Evolutionary conservation across 2,329 filamentous ascomycete genomes (phyloP).

Genomic region (Sclerotinia glacialis): DNA sequence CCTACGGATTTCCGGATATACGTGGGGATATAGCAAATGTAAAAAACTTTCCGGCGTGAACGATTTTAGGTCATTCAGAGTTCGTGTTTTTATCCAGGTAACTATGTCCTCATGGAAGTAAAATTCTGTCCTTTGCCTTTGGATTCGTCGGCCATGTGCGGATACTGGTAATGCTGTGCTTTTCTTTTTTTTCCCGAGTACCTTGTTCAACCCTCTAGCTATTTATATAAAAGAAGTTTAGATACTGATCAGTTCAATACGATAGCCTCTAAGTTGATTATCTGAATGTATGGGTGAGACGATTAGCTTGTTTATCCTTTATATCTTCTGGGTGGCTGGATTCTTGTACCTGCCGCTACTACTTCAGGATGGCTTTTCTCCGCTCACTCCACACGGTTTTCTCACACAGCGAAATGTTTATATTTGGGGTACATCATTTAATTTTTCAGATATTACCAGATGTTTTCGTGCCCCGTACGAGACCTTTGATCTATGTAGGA

Average conservation of each 20-base stretch:
- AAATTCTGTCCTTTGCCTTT: not conserved
- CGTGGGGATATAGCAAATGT: not conserved
- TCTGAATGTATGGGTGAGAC: not conserved
- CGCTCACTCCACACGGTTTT: no score
- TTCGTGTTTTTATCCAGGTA: not conserved
- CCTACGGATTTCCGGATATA: slow-evolving; percentile 5
- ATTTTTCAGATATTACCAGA: not conserved
- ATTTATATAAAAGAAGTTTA: not conserved
- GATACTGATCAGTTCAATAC: not conserved
- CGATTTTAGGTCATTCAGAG: no score
- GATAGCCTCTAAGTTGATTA: no score
- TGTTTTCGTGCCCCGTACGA: not conserved
- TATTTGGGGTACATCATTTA: not conserved
- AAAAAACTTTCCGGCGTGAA: not conserved
- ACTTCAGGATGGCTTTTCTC: not conserved
- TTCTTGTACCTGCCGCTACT: not conserved
- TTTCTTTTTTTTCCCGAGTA: not conserved
- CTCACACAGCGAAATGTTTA: not conserved
- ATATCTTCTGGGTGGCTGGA: not conserved
- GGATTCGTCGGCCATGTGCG: not conserved
- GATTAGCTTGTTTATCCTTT: not conserved
- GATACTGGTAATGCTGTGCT: not conserved
- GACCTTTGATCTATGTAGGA: no score
- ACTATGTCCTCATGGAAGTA: not conserved
- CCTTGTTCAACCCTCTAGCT: no score